Evolutionary conservation across 2,329 filamentous ascomycete species (phyloP), one percentile per base, ranked within the genome.

Genomic region (Trichoderma endophyticum): DNA sequence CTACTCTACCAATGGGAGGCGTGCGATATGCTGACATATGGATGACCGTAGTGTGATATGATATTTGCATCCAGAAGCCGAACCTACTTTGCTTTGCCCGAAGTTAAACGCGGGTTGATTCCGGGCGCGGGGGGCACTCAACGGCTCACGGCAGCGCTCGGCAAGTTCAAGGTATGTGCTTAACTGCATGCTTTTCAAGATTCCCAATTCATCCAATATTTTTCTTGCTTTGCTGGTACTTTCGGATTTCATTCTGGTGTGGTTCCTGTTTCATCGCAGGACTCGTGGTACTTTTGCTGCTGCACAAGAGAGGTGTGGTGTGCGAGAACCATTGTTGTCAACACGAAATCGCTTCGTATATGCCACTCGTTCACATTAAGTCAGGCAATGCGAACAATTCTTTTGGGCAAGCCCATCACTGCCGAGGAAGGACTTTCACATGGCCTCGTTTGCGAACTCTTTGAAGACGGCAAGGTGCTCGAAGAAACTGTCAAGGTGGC

Each of bases 81-180:
- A 32, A 78, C 80, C 70, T 79, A 78, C n/a, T 82, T 83, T 71
- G 81, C 81, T 1, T 76, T 83, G 32, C 81, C 82, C 18, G 82
- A 83, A 73, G 81, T 83, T 43, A 79, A 77, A 32, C 80, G 82
- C 70, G 82, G 82, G n/a, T 76, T 82, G 12, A 81, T 83, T 59
- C 82, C 82, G 8, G 82, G 82, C 12, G 81, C 80, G 4, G 82
- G 82, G 9, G 82, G 82, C 24, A 83, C 82, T 18, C 82, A 83
- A 71, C 77, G 82, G 36, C 75, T 83, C 61, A 83, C 82, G 30
- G 80, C 78, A 65, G 79, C 80, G n/a, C 75, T 83, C 26, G 82
- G 82, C 73, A 83, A 83, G 76, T 83, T 79, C 78, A 81, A 80
- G 75, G 82, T 82, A 73, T 67, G 81, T 71, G 43, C 28, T 54